Evolutionary conservation across 2,329 filamentous ascomycete species (phyloP), one percentile per base, ranked within the genome.

Genomic region (Corynespora cassiicola): DNA sequence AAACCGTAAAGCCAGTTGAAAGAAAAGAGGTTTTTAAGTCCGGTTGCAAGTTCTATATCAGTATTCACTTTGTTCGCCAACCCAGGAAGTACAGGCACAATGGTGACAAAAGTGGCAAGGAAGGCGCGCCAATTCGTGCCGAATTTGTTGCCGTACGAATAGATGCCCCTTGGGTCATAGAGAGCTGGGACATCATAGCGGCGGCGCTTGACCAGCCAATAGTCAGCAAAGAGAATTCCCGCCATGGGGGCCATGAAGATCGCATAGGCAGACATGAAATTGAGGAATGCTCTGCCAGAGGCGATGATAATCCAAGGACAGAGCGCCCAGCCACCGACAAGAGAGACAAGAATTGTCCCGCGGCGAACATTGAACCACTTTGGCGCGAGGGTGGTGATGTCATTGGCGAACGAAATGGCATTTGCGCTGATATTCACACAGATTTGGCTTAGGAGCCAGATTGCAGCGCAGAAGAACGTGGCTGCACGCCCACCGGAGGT

Each of bases 1-100:
- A 70, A 68, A 0, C 66, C 63, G 23, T 57, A 61, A 4, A 52
- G 61, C 47, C 69, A 72, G 4, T 68, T 66, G 48, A 64, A 69
- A 6, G 69, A 56, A 28, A 68, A 70, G 35, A 45, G 14, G 50
- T 59, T 23, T 58, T 58, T 21, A 7, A 49, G 32, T 6, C 46
- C 45, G 1, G 26, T n/a, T 3, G 34, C 58, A 56, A 52, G 44
- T 6, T 41, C 31, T 3, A 53, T 20, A 2, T 30, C 40, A 1
- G 53, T 37, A n/a, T 52, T 47, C 28, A 56, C 39, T 4, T 50
- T 52, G 23, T 54, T 45, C 2, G 45, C 52, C 4, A 60, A 32
- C 7, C 45, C 48, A 11, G 56, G 54, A 4, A 57, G 29, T 4
- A 37, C 24, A 2, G 54, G 54, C 1, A 40, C 37, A 27, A 60